Evolutionary conservation across 306 rosid genomes (phyloP), one percentile per base, ranked within the genome.

Genomic region (Corylus heterophylla): DNA sequence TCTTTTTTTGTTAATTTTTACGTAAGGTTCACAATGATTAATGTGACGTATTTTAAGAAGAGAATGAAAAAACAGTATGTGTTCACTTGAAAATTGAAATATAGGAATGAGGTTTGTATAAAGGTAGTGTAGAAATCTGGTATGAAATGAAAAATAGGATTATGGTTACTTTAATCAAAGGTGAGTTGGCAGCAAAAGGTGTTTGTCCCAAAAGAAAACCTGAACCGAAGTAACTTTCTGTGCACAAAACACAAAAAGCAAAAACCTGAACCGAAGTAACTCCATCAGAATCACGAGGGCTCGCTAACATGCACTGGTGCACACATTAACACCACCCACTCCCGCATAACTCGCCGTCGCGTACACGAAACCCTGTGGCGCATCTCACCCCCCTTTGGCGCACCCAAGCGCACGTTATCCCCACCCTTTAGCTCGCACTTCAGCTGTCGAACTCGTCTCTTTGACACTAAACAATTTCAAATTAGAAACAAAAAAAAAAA

Each of bases 401-500:
- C 83, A 87, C 83, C 80, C 0, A 16, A 31, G 93, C 87, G 90
- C 84, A 89, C 22, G 54, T 82, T 90, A 88, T 88, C 86, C 1
- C 31, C 22, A 18, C 1, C 75, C 31, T 47, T 55, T 2, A 13
- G 31, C 70, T 56, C 35, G 13, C 68, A 27, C 67, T 69, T 80
- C 56, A 77, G 83, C 85, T 74, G 68, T 69, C 76, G 27, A 42
- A 42, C 76, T 76, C 86, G 69, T 7, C 77, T 68, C 63, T 44
- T 48, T 77, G 69, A 89, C 48, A 50, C 12, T 52, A 20, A 31
- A 62, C 12, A 14, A 44, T n/a, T 63, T 73, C 25, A 14, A 20
- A 58, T 8, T 22, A 45, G 50, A 1, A 74, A 29, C 52, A 0
- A 52, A 51, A 82, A 9, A 71, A 58, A 48, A 2, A 59, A 22